Base-by-base conservation (phyloP, 1,284 basidiomycete species). In the Cutaneotrichosporon sp. region DNA sequence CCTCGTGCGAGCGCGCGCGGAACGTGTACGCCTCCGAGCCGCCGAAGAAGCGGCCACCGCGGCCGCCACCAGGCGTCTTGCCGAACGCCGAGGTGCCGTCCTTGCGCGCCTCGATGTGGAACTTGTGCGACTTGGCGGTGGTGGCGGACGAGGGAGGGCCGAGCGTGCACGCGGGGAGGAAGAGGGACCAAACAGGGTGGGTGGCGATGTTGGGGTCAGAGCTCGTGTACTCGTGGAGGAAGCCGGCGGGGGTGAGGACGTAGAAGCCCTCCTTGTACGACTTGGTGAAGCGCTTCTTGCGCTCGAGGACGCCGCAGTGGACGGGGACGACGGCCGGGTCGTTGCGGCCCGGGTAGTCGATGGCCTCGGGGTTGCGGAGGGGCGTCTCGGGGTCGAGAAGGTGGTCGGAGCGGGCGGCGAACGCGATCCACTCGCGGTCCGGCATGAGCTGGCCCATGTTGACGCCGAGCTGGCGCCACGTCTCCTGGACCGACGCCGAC, bases 361-460 rank as follows among this genome's bases (percentile, higher is more conserved):
- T 91, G 52, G 85, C 80, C 64, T 86, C 84, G 0, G 89, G 89
- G 75, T 92, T 90, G 59, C 92, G 85, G 45, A 95, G 84, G 24
- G 90, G 95, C 16, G 95, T 98, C 77, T 97, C 94, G 1, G 97
- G 97, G 81, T 99, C 94, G 67, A 99, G 86, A 22, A 99, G 87
- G 81, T 99, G 95, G 80, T 98, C 95, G 38, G 89, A 89, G 54
- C 97, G 87, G 1, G 92, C 93, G 20, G 92, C 89, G 79, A 99
- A 99, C 18, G 92, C 87, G 69, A 98, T 92, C 95, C 95, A 99
- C 80, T 99, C 97, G 63, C 90, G 84, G 77, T 97, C 94, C 4
- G 97, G 89, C 61, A 91, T 87, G 62, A 99, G 86, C 38, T 87
- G 84, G 49, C 88, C 86, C 87, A 98, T 92, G 73, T 89, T 85